A percentile compares a stretch with the other conserved stretches of the same genome.
These are phyloP conservation scores for Mycena albidolilacea DNA, from an alignment of 768 basidiomycete genomes.

Conservation along the genomic window DNA sequence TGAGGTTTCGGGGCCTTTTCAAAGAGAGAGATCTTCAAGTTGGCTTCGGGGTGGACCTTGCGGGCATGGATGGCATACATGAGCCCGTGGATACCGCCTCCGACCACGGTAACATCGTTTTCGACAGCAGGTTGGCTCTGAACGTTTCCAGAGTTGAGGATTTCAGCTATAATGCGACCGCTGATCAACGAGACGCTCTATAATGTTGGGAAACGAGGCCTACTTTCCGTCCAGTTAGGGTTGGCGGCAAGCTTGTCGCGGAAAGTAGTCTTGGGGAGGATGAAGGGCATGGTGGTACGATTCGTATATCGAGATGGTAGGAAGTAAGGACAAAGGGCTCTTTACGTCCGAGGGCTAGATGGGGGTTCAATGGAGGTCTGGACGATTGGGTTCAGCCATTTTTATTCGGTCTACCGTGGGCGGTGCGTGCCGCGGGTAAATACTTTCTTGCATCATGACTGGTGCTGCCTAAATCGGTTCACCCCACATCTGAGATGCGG, in stretches of 20 bases:
- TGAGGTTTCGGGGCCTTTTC: constrained; percentile 23
- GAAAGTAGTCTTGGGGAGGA: constrained; percentile 34
- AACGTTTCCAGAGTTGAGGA: constrained; percentile 24
- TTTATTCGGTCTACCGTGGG: background rate
- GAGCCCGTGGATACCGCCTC: constrained; percentile 28
- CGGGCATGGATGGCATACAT: constrained; percentile 24
- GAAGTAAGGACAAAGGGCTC: background rate
- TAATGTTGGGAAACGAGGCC: background rate
- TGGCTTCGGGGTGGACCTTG: constrained; percentile 23
- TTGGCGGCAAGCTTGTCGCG: constrained; percentile 32
- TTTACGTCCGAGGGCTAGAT: background rate
- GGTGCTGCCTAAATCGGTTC: too few species aligned
- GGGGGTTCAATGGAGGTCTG: background rate
- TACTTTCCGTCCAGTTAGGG: constrained; percentile 36
- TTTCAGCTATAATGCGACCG: background rate
- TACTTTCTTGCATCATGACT: too few species aligned
- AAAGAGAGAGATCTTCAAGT: constrained; percentile 28
- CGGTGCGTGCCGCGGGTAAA: too few species aligned
- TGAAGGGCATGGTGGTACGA: constrained; percentile 18
- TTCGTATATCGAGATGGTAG: background rate
- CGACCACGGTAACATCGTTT: constrained; percentile 27
- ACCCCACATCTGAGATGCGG: too few species aligned
- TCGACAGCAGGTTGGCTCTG: constrained; percentile 8
- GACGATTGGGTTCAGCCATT: background rate
- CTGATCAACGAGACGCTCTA: background rate